Evolutionary conservation across 2,329 filamentous ascomycete genomes (phyloP), one percentile per base, ranked within the genome.

Genomic region (Phoma sp.): DNA sequence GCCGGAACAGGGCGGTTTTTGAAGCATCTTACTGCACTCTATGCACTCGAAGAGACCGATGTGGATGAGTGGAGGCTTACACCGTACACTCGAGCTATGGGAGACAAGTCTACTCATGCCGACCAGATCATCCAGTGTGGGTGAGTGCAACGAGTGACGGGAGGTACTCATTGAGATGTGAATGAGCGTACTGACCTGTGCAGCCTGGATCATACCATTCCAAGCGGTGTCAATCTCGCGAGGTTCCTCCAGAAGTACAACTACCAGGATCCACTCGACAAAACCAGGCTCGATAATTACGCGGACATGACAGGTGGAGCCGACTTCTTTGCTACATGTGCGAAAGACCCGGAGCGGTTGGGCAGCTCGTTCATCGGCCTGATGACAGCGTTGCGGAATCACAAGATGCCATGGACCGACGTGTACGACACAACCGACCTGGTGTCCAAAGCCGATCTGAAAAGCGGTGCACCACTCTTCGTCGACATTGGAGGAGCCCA

Each of bases 391-490:
- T n/a, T 53, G 13, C 19, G 44, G 8, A 50, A 54, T 44, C 39
- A 60, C 35, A 51, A 57, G 27, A 50, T 54, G 53, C 29, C 43
- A 19, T 60, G 57, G 57, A 54, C 45, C 4, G 53, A 60, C 4
- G 45, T 57, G 4, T 60, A 55, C 43, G 39, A 54, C n/a, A 57
- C 57, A 0, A 51, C 15, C 13, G 31, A 49, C 6, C 21, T 58
- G n/a, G 38, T 57, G 10, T 4, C 50, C 2, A 31, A 51, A 15
- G 55, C 45, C 2, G 35, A 58, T 22, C 19, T 47, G 13, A 36
- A 21, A 13, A 31, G 41, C 3, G 41, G 37, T 15, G 27, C 43
- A n/a, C 55, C 43, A 3, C 22, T 52, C 6, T 48, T 58, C 25
- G 51, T 55, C 15, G 56, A 59, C 27, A 31, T 59, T n/a, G 56